A percentile compares a stretch with the other conserved stretches of the same genome.
Evolutionary conservation across 1,284 basidiomycete species (phyloP).

Genomic region (Inonotus hispidus): DNA sequence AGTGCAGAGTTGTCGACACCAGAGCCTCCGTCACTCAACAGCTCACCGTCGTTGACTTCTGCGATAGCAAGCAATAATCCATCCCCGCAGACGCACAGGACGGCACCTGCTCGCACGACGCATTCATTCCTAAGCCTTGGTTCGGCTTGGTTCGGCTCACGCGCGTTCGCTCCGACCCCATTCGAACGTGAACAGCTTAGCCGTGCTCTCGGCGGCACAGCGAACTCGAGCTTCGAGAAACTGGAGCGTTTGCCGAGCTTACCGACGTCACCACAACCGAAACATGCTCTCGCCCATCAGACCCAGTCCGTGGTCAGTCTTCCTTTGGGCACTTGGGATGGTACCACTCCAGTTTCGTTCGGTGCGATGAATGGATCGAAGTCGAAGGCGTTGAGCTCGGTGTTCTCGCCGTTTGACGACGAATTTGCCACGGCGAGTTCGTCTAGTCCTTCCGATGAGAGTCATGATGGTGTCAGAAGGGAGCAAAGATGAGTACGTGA

Average conservation of each 20-base stretch:
- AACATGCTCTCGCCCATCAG: not conserved
- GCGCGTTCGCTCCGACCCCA: conserved; percentile 30
- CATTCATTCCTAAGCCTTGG: conserved; percentile 7
- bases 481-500: not conserved
- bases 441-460: conserved; percentile 1
- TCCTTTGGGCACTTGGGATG: not conserved
- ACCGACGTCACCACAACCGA: conserved; percentile 12
- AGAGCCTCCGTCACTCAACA: conserved; percentile 1
- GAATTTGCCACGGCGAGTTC: not conserved
- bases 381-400: not conserved
- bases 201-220: conserved; percentile 15
- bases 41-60: conserved; percentile 3
- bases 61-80: not conserved
- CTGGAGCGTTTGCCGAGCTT: conserved; percentile 8
- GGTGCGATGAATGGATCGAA: not conserved
- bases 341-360: not conserved
- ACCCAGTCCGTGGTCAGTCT: not conserved
- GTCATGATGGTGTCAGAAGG: not conserved
- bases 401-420: conserved; percentile 13
- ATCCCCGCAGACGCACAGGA: not conserved
- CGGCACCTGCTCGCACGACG: not conserved
- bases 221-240: conserved; percentile 15
- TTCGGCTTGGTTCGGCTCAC: conserved; percentile 19
- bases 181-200: conserved; percentile 27
- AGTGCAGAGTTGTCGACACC: conserved; percentile 13